These are phyloP conservation scores for Mycosphaerella sp. DNA, from an alignment of 2,329 filamentous ascomycete species.

Conservation along the genomic window DNA sequence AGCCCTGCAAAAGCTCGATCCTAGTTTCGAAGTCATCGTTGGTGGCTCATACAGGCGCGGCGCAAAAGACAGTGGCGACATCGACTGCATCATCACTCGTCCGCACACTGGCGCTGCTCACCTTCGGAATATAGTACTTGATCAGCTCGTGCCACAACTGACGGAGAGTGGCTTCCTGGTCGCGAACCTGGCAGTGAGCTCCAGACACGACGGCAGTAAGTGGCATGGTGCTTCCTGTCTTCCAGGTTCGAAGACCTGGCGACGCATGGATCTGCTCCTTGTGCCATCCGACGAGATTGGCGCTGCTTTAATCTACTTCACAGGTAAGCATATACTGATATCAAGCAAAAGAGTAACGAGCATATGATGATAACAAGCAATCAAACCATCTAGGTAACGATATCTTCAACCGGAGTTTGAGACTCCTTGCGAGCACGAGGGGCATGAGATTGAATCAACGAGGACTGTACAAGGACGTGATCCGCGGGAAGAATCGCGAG, in stretches of 20 bases:
- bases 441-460: slow-evolving; percentile 79
- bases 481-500: slow-evolving; percentile 51
- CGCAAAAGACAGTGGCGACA: slow-evolving; percentile 66
- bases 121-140: slow-evolving; percentile 57
- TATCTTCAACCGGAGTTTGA: slow-evolving; percentile 83
- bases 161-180: slow-evolving; percentile 61
- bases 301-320: slow-evolving; percentile 88
- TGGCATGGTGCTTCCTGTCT: slow-evolving; percentile 84
- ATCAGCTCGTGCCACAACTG: slow-evolving; percentile 57
- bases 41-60: slow-evolving; percentile 83
- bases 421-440: slow-evolving; percentile 72
- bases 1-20: slow-evolving; percentile 56
- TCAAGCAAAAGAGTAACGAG: too few relatives aligned
- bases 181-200: slow-evolving; percentile 54
- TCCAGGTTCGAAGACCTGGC: slow-evolving; percentile 58
- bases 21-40: slow-evolving; percentile 62
- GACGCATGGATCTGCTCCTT: slow-evolving; percentile 76
- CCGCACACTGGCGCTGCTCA: slow-evolving; percentile 51
- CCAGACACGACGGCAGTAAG: slow-evolving; percentile 59
- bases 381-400: slow-evolving; percentile 52
- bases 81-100: slow-evolving; percentile 79
- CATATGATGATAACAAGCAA: too few relatives aligned
- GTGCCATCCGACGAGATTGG: slow-evolving; percentile 75
- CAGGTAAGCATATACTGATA: slow-evolving; percentile 45
- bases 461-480: slow-evolving; percentile 67